These are phyloP conservation scores for Pseudoneurospora amorphoporcata DNA, from an alignment of 495 filamentous ascomycete species.

Conservation along the genomic window DNA sequence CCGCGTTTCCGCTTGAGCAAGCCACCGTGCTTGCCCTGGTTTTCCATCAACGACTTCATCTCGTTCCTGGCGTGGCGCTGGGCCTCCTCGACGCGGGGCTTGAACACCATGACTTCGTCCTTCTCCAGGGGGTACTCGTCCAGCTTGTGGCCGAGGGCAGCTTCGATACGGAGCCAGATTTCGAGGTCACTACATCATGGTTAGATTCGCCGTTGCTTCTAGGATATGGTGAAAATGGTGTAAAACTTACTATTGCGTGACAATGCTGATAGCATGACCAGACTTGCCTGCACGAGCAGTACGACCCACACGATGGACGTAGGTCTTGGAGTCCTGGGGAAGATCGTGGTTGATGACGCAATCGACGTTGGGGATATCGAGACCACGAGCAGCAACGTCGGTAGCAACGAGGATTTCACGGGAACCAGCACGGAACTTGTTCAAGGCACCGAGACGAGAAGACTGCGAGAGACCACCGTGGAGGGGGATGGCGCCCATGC, in stretches of 20 bases:
- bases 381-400: constrained; percentile 86
- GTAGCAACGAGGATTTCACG: constrained; percentile 89
- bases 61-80: constrained; percentile 70
- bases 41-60: constrained; percentile 77
- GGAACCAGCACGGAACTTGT: constrained; percentile 69
- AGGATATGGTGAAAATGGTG: not conserved
- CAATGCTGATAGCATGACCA: constrained; percentile 69
- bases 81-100: constrained; percentile 68
- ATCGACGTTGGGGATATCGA: constrained; percentile 91
- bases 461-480: constrained; percentile 85
- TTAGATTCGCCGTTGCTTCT: not conserved
- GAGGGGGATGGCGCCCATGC: constrained; percentile 68
- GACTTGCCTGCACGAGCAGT: constrained; percentile 84
- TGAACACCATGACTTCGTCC: constrained; percentile 83
- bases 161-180: constrained; percentile 74
- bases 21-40: constrained; percentile 55
- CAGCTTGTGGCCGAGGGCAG: constrained; percentile 66
- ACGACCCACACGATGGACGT: constrained; percentile 89
- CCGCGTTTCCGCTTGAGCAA: constrained; percentile 42
- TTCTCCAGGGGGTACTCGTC: constrained; percentile 54
- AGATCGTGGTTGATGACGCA: constrained; percentile 82
- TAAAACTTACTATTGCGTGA: constrained; percentile 62
- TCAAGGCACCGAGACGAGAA: constrained; percentile 70
- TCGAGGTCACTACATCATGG: constrained; percentile 54
- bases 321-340: constrained; percentile 76